Evolutionary conservation across 257 asterid genomes (phyloP).

Genomic region (Hygrophila difformis): DNA sequence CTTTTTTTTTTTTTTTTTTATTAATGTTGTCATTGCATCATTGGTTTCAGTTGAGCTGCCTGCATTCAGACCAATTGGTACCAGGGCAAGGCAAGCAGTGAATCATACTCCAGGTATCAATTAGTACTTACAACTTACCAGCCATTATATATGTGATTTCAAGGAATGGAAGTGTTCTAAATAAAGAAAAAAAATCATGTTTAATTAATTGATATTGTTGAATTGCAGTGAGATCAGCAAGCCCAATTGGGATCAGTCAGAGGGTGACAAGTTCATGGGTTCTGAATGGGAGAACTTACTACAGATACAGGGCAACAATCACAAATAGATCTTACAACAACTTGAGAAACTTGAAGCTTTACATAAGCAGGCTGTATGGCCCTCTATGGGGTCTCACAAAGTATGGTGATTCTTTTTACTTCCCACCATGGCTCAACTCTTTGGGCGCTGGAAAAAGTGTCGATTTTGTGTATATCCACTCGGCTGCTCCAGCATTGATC

Average conservation of each 20-base stretch:
- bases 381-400: slow-evolving; percentile 94
- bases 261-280: slow-evolving; percentile 67
- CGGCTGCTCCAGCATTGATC: slow-evolving; percentile 68
- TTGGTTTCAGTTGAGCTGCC: slow-evolving; percentile 41
- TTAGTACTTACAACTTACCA: no score
- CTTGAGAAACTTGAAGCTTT: slow-evolving; percentile 57
- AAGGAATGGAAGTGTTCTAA: no score
- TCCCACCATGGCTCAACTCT: slow-evolving; percentile 79
- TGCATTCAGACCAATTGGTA: slow-evolving; percentile 27
- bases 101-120: slow-evolving; percentile 62
- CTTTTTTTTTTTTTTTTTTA: no score
- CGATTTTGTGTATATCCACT: slow-evolving; percentile 84
- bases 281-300: slow-evolving; percentile 52
- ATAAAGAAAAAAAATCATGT: no score
- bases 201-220: no score
- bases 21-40: no score
- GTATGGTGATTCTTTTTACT: slow-evolving; percentile 50
- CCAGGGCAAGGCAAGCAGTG: slow-evolving; percentile 30
- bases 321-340: slow-evolving; percentile 78
- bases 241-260: slow-evolving; percentile 38
- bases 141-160: no score
- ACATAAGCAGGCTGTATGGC: slow-evolving; percentile 65
- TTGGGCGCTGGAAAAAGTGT: slow-evolving; percentile 80
- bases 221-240: slow-evolving; percentile 39
- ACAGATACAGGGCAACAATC: slow-evolving; percentile 63